Evolutionary conservation across 1,284 basidiomycete species (phyloP).

Genomic region (Sanghuangporus baumii): DNA sequence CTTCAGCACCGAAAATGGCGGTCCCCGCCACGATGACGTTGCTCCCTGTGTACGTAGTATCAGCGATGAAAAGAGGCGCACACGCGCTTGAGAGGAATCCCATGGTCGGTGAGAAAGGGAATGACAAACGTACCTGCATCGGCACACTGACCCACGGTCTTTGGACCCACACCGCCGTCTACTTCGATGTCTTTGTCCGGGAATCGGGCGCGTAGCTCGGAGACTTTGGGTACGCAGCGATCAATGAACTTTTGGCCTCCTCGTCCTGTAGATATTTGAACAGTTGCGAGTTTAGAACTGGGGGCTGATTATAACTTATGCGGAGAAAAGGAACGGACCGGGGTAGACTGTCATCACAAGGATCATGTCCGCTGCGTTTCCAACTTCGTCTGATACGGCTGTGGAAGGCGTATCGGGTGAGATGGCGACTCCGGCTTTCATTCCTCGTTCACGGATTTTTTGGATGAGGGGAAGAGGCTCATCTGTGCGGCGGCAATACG

Average conservation of each 20-base stretch:
- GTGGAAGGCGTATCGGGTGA: constrained; percentile 87
- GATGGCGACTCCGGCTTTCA: constrained; percentile 93
- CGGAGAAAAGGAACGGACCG: constrained; percentile 37
- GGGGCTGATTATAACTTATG: not conserved
- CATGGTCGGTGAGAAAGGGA: constrained; percentile 1
- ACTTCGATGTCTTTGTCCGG: constrained; percentile 95
- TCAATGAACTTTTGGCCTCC: constrained; percentile 98
- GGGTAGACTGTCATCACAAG: constrained; percentile 98
- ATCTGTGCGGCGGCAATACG: constrained; percentile 36
- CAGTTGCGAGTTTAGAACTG: not conserved
- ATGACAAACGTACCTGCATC: constrained; percentile 64
- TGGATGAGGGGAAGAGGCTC: constrained; percentile 72
- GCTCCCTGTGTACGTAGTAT: constrained; percentile 51
- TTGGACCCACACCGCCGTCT: constrained; percentile 93
- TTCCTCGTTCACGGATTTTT: constrained; percentile 67
- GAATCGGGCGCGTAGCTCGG: constrained; percentile 89
- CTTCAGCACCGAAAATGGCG: constrained; percentile 82
- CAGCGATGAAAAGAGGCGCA: not conserved
- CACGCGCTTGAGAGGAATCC: constrained; percentile 9
- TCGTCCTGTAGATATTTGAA: constrained; percentile 44
- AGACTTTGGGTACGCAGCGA: constrained; percentile 87
- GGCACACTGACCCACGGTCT: constrained; percentile 87
- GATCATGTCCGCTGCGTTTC: constrained; percentile 80
- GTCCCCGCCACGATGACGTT: constrained; percentile 99
- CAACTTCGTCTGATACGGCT: constrained; percentile 82